Evolutionary conservation across 345 rosid genomes (phyloP).

Genomic region (Populus deltoides): DNA sequence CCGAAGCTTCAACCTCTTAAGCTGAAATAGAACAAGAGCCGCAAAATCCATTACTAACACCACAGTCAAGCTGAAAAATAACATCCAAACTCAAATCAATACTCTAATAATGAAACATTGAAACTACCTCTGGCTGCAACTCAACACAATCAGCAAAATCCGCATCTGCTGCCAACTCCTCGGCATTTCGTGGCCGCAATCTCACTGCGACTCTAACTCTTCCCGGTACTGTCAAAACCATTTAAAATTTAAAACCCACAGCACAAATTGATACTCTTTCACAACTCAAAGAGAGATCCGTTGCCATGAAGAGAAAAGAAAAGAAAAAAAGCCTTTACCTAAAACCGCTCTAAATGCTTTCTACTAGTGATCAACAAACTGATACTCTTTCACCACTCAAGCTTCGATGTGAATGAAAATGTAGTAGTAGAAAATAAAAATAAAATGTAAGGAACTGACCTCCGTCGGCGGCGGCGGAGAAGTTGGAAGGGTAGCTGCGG

Average conservation of each 20-base stretch:
- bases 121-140: constrained; percentile 29
- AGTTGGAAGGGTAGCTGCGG: constrained; percentile 50
- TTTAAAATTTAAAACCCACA: background rate
- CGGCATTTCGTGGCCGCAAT: constrained; percentile 29
- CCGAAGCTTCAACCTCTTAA: constrained; percentile 32
- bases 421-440: background rate
- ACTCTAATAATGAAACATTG: background rate
- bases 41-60: background rate
- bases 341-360: background rate
- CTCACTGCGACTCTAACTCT: constrained; percentile 38
- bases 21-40: constrained; percentile 8
- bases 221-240: constrained; percentile 22
- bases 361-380: background rate
- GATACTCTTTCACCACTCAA: too few relatives aligned
- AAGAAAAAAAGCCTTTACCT: background rate
- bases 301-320: background rate
- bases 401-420: background rate
- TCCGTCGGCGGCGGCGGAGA: constrained; percentile 48
- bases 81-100: background rate
- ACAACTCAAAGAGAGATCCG: background rate
- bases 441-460: constrained; percentile 32
- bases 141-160: constrained; percentile 35
- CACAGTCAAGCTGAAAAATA: background rate
- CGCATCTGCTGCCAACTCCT: constrained; percentile 27
- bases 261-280: background rate